Evolutionary conservation across 257 asterid species (phyloP), one percentile per base, ranked within the genome.

Genomic region (Plantago ovata): DNA sequence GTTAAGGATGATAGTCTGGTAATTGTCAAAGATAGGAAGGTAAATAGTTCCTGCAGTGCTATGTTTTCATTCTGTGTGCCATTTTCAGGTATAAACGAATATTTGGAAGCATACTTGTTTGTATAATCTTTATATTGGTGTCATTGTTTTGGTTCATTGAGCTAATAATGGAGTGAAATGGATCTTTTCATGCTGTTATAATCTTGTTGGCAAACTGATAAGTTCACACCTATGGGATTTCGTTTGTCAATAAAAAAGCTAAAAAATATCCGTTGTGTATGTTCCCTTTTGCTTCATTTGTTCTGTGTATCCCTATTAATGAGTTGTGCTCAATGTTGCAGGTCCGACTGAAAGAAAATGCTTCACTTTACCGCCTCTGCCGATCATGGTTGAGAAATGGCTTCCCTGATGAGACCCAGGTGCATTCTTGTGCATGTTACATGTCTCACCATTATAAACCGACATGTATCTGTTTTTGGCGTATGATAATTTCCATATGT

Each of bases 371-470:
- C 73, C 54, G 82, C 66, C 82, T 87, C 46, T 81, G 94, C 66
- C 83, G 96, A 8, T 91, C 96, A 44, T 91, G 98, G 96, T 74
- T 91, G 79, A 83, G 68, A 74, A 91, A 87, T 70, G 82, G 96
- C 60, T 69, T 74, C 67, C 78, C 75, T 58, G 94, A 84, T 72
- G 94, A 75, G 71, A 78, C 72, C 64, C 94, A 85, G 92, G 98
- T 87, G 18, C 70, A 1, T 14, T 14, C 10, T n/a, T 44, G 16
- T 12, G 15, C 16, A 28, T 28, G 7, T 28, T 28, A 28, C 36
- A 4, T 28, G 36, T 8, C 36, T 28, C 36, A 28, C 4, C 4
- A 28, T 28, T 28, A 28, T 28, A 28, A 28, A 28, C 3, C 7
- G 36, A 28, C 36, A 3, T 28, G 6, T 28, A 28, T 28, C 36